Percentiles rank a stretch among this genome's conserved stretches.
Evolutionary conservation across 1,284 basidiomycete species (phyloP).

Genomic region (Irpex sp.): DNA sequence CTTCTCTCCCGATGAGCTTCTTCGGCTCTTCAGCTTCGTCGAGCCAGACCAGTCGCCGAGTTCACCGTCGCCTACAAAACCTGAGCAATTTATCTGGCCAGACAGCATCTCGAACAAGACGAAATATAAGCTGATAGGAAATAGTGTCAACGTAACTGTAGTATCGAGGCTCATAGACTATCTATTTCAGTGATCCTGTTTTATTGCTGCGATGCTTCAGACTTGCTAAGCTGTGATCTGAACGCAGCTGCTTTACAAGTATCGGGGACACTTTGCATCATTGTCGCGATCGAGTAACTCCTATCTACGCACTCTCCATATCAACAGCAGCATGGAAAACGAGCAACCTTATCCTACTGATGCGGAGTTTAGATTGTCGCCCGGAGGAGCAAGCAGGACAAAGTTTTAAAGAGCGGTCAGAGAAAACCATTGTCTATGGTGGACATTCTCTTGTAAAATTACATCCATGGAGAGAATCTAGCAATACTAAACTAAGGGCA

Average conservation of each 20-base stretch:
- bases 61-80: conserved; percentile 6
- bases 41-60: conserved; percentile 18
- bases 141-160: conserved; percentile 75
- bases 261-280: neutral
- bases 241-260: neutral
- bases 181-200: conserved; percentile 33
- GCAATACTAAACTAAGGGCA: neutral
- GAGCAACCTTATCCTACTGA: too few species aligned
- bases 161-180: conserved; percentile 54
- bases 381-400: neutral
- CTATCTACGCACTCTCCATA: too few species aligned
- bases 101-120: conserved; percentile 53
- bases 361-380: too few species aligned
- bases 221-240: neutral
- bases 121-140: conserved; percentile 72
- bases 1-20: conserved; percentile 66
- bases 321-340: too few species aligned
- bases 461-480: neutral
- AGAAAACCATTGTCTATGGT: neutral
- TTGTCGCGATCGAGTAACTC: too few species aligned
- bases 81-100: conserved; percentile 56
- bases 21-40: conserved; percentile 64
- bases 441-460: neutral
- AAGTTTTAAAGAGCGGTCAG: neutral
- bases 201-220: neutral